Evolutionary conservation across 2,329 filamentous ascomycete genomes (phyloP).

Genomic region (Cladosporium cucumerinum): DNA sequence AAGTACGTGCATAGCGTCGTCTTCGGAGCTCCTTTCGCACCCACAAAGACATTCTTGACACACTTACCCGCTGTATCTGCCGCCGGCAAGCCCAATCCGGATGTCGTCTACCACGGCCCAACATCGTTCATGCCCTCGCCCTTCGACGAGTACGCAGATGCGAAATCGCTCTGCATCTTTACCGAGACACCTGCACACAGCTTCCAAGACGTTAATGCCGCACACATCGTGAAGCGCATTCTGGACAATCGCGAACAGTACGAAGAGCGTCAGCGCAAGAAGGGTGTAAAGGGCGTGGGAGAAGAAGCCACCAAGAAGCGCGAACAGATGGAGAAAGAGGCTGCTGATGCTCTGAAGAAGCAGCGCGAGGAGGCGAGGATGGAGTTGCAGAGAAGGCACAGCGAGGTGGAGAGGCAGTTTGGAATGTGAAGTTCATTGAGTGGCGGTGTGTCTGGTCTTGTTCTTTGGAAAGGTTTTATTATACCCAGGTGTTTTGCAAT

Average conservation of each 20-base stretch:
- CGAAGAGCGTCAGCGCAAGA: slow-evolving; percentile 85
- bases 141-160: slow-evolving; percentile 62
- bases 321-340: slow-evolving; percentile 28
- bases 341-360: slow-evolving; percentile 16
- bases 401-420: slow-evolving; percentile 42
- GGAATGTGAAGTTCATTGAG: slow-evolving; percentile 13
- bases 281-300: slow-evolving; percentile 77
- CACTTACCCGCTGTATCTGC: slow-evolving; percentile 59
- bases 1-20: slow-evolving; percentile 85
- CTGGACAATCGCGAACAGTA: slow-evolving; percentile 82
- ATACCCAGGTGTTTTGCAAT: background rate
- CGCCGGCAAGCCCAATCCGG: slow-evolving; percentile 54
- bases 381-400: slow-evolving; percentile 26
- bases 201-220: slow-evolving; percentile 86
- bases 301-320: slow-evolving; percentile 54
- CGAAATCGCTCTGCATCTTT: slow-evolving; percentile 82
- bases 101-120: slow-evolving; percentile 91
- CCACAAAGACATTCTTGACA: slow-evolving; percentile 73
- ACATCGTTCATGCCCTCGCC: slow-evolving; percentile 76
- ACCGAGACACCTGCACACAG: slow-evolving; percentile 70
- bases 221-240: slow-evolving; percentile 86
- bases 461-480: background rate
- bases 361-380: slow-evolving; percentile 13
- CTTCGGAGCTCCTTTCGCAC: slow-evolving; percentile 85
- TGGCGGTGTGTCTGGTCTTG: background rate